Conservation (phyloP, 768 basidiomycete genomes). For the Tulasnella sp. region DNA sequence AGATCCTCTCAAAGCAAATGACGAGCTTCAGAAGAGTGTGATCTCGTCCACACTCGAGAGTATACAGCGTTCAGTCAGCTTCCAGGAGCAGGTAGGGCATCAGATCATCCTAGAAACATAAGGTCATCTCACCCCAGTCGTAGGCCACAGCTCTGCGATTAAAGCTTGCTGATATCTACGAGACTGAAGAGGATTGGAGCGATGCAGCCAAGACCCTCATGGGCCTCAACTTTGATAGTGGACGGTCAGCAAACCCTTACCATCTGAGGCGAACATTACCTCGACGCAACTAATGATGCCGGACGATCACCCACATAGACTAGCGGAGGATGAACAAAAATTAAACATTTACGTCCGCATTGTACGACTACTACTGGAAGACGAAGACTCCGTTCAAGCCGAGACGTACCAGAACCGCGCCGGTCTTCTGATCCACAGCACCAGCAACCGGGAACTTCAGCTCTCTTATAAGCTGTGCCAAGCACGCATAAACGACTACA, state of each 20-base stretch:
- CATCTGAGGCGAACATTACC: not conserved
- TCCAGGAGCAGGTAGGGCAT: constrained; percentile 82
- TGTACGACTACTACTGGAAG: constrained; percentile 88
- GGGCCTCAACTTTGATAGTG: constrained; percentile 87
- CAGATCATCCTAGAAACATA: not conserved
- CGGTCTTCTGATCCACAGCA: constrained; percentile 77
- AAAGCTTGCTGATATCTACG: constrained; percentile 86
- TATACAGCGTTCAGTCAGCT: constrained; percentile 78
- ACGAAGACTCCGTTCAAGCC: constrained; percentile 95
- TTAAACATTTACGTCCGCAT: constrained; percentile 89
- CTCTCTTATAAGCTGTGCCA: constrained; percentile 89
- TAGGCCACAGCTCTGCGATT: constrained; percentile 81
- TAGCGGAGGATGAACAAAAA: constrained; percentile 70
- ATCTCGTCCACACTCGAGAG: constrained; percentile 69
- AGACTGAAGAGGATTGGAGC: constrained; percentile 88
- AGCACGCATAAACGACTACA: constrained; percentile 90
- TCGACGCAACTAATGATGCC: not conserved
- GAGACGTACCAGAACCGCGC: constrained; percentile 98
- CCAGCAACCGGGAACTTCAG: constrained; percentile 70
- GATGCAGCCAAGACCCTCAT: constrained; percentile 89
- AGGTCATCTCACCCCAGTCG: not conserved
- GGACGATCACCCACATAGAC: not conserved
- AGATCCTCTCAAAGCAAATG: constrained; percentile 47
- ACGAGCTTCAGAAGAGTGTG: constrained; percentile 61
- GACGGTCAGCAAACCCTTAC: constrained; percentile 51